Percentiles rank a stretch among this genome's conserved stretches.
phyloP scores from a whole-genome alignment of 139 green algal genomes.

The Tetradesmus obliquus region DNA sequence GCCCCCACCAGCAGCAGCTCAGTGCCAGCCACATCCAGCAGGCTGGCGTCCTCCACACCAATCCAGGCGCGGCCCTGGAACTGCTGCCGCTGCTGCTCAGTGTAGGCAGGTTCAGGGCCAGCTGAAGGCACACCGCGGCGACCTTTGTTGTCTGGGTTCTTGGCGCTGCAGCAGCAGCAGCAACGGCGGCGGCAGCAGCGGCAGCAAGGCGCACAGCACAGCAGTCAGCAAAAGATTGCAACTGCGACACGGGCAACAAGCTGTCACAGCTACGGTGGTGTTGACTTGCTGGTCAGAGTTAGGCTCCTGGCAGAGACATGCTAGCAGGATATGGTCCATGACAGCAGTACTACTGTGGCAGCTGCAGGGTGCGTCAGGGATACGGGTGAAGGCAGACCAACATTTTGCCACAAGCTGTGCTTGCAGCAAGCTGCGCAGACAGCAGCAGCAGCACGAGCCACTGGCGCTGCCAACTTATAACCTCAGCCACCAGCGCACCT shows the following conservation, averaged over 20 bases:
- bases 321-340: no score
- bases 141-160: slow-evolving; percentile 39
- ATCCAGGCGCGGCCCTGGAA: slow-evolving; percentile 2
- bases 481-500: neutral
- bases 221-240: neutral
- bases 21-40: slow-evolving; percentile 44
- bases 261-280: no score
- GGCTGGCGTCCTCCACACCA: neutral
- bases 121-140: neutral
- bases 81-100: neutral
- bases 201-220: neutral
- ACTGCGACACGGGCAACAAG: neutral
- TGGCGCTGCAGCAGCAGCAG: neutral
- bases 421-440: no score
- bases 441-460: neutral
- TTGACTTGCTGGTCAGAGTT: no score
- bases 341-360: no score
- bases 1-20: slow-evolving; percentile 44
- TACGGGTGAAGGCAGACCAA: no score
- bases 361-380: no score
- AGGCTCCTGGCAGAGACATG: no score
- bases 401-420: no score
- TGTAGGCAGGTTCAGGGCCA: slow-evolving; percentile 23
- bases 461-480: neutral
- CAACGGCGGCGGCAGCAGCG: neutral